Percentiles rank a stretch among this genome's conserved stretches.
Evolutionary conservation across 371 early-diverging fungal species (phyloP).

Genomic region (Circinella minor): DNA sequence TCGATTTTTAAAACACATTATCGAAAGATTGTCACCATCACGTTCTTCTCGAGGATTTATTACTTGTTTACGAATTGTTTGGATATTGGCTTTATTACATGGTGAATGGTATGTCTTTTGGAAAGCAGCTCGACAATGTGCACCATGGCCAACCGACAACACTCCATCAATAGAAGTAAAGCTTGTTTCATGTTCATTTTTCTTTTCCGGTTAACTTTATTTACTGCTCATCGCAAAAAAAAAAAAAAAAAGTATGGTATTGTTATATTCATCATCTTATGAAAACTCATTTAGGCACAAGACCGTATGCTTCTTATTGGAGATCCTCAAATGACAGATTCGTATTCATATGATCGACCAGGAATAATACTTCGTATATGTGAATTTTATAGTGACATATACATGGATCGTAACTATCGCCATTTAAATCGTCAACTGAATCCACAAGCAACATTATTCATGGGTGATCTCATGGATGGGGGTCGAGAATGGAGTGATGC

Average conservation of each 20-base stretch:
- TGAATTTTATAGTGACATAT: constrained; percentile 84
- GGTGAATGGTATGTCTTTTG: constrained; percentile 31
- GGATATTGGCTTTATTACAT: constrained; percentile 24
- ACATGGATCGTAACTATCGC: constrained; percentile 81
- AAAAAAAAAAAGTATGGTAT: not conserved
- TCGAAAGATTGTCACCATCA: constrained; percentile 11
- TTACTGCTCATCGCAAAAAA: not conserved
- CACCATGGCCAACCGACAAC: constrained; percentile 21
- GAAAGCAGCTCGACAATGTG: constrained; percentile 25
- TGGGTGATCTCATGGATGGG: constrained; percentile 93
- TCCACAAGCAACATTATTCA: constrained; percentile 73
- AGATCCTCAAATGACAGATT: constrained; percentile 94
- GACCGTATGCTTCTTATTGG: constrained; percentile 64
- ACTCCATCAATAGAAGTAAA: not conserved
- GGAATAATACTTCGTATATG: constrained; percentile 57
- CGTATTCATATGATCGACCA: constrained; percentile 74
- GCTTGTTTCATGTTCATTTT: no score
- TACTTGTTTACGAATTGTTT: constrained; percentile 15
- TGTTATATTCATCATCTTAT: not conserved
- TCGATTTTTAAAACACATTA: constrained; percentile 5
- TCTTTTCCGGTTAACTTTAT: no score
- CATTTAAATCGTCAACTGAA: constrained; percentile 42
- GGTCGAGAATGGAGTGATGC: constrained; percentile 79
- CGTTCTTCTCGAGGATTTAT: constrained; percentile 14
- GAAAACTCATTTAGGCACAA: not conserved